Conservation (phyloP, 371 early-diverging fungal species). For the Mortierella sp. region DNA sequence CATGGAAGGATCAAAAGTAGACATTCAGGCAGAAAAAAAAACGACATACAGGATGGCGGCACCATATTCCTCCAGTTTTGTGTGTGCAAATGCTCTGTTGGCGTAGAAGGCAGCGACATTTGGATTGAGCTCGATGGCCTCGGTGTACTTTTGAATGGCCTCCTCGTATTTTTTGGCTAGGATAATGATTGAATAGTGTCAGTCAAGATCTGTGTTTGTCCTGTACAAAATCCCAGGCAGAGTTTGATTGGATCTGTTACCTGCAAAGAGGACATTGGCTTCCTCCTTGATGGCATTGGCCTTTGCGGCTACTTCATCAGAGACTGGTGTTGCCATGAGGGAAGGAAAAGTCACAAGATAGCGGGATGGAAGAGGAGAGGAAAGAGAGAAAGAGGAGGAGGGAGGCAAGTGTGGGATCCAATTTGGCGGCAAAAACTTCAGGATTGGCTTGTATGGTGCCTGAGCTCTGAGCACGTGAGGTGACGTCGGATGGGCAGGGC, state of each 20-base stretch:
- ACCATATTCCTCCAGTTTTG: constrained; percentile 90
- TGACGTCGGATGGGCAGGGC: background rate
- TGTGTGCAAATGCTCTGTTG: constrained; percentile 93
- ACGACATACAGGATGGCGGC: constrained; percentile 80
- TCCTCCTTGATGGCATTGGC: constrained; percentile 79
- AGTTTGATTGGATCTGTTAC: constrained; percentile 55
- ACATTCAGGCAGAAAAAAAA: too few relatives aligned
- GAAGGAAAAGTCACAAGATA: background rate
- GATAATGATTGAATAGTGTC: background rate
- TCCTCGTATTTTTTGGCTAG: constrained; percentile 79
- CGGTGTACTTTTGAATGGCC: constrained; percentile 88
- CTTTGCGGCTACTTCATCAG: constrained; percentile 61
- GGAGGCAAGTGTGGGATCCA: background rate
- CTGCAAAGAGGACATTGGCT: constrained; percentile 82
- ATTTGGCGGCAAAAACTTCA: too few relatives aligned
- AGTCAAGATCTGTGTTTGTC: too few relatives aligned
- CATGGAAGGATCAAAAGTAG: too few relatives aligned
- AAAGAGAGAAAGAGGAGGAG: background rate
- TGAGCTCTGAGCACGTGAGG: too few relatives aligned
- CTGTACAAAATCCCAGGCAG: too few relatives aligned
- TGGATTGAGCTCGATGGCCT: constrained; percentile 86
- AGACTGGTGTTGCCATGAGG: constrained; percentile 35
- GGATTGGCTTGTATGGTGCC: too few relatives aligned
- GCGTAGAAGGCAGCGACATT: constrained; percentile 88
- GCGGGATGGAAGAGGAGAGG: constrained; percentile 5